phyloP scores from a whole-genome alignment of 805 yeast species.

The Sugiyamaella floridensis region DNA sequence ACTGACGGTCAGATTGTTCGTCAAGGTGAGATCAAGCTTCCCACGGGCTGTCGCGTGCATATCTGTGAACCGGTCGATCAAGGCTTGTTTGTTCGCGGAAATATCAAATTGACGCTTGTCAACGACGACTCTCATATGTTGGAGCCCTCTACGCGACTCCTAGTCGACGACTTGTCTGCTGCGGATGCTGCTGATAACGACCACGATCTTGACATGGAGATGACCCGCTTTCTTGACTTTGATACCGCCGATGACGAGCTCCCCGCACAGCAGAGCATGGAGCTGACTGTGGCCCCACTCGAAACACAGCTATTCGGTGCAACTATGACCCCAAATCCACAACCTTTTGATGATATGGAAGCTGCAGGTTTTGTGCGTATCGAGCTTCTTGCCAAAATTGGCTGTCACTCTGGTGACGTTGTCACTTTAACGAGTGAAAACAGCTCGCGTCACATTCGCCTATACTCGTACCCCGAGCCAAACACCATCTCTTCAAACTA shows the following conservation, averaged over 20 bases:
- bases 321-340: slow-evolving; percentile 20
- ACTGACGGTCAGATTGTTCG: slow-evolving; percentile 30
- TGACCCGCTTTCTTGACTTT: slow-evolving; percentile 16
- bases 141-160: neutral
- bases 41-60: slow-evolving; percentile 44
- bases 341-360: slow-evolving; percentile 39
- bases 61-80: slow-evolving; percentile 71
- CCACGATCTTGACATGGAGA: slow-evolving; percentile 22
- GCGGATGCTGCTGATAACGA: slow-evolving; percentile 11
- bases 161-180: neutral
- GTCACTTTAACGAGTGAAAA: slow-evolving; percentile 26
- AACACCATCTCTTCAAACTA: slow-evolving; percentile 36
- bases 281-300: slow-evolving; percentile 6
- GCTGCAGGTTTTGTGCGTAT: slow-evolving; percentile 42
- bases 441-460: slow-evolving; percentile 32
- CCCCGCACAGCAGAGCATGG: neutral
- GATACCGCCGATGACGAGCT: slow-evolving; percentile 10
- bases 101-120: slow-evolving; percentile 50
- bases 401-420: slow-evolving; percentile 64
- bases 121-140: slow-evolving; percentile 22
- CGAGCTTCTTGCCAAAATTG: slow-evolving; percentile 47
- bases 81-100: slow-evolving; percentile 41
- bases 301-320: slow-evolving; percentile 7
- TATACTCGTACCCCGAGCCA: slow-evolving; percentile 63
- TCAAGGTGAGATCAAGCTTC: slow-evolving; percentile 39